A percentile compares a stretch with the other conserved stretches of the same genome.
Evolutionary conservation across 2,329 filamentous ascomycete species (phyloP).

Genomic region (Trichoderma arundinaceum): DNA sequence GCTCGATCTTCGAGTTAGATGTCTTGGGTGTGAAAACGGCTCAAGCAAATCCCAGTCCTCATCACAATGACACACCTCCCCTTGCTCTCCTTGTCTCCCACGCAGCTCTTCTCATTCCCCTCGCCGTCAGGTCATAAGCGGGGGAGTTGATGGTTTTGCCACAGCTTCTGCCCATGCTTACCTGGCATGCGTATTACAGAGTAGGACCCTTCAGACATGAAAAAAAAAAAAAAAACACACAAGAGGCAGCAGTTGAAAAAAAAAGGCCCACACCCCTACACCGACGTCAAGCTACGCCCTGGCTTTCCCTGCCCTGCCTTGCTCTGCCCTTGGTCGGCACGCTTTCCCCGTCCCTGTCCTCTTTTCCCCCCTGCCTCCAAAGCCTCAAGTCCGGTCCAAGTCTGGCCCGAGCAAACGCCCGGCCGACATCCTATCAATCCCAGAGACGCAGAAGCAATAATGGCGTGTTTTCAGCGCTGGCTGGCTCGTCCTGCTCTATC

Average conservation of each 20-base stretch:
- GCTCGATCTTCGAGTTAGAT: not conserved
- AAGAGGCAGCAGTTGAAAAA: not conserved
- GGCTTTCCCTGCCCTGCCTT: slow-evolving; percentile 5
- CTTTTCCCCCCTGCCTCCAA: not conserved
- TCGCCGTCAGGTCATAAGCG: not conserved
- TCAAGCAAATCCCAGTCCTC: not conserved
- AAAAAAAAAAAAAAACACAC: not conserved
- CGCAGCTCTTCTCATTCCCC: not conserved
- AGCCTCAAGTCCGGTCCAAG: not conserved
- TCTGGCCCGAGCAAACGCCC: slow-evolving; percentile 6
- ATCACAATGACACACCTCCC: slow-evolving; percentile 2
- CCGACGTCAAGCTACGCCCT: slow-evolving; percentile 28
- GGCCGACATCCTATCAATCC: slow-evolving; percentile 2
- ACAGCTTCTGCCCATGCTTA: not conserved
- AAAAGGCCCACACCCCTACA: slow-evolving; percentile 10
- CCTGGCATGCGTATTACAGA: not conserved
- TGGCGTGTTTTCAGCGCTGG: not conserved
- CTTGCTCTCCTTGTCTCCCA: not conserved
- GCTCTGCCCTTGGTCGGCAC: slow-evolving; percentile 20
- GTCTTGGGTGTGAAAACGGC: slow-evolving; percentile 5
- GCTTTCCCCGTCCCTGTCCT: slow-evolving; percentile 23
- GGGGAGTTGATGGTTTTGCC: not conserved
- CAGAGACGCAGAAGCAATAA: not conserved
- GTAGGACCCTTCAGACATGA: slow-evolving; percentile 23
- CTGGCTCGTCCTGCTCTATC: slow-evolving; percentile 7